These are phyloP conservation scores for Anthracocystis walkeri DNA, from an alignment of 1,284 basidiomycete genomes.

Conservation along the genomic window DNA sequence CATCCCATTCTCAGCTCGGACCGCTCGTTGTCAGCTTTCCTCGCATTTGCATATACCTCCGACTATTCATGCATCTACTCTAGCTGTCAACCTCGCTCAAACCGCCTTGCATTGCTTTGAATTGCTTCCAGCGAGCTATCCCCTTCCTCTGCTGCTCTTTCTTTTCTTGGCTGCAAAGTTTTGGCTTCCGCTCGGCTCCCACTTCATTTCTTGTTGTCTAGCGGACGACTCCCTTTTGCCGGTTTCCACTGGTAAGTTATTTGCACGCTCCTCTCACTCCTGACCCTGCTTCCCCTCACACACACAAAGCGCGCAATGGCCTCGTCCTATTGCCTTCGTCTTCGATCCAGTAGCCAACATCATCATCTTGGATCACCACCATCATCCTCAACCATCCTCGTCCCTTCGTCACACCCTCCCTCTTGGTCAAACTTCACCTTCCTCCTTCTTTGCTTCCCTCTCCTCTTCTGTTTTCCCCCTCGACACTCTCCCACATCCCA, in stretches of 20 bases:
- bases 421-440: background rate
- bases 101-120: slow-evolving; percentile 1
- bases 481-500: background rate
- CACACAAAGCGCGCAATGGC: slow-evolving; percentile 4
- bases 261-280: background rate
- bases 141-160: slow-evolving; percentile 2
- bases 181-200: slow-evolving; percentile 13
- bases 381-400: background rate
- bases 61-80: no score
- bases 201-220: slow-evolving; percentile 18
- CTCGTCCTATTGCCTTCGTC: background rate
- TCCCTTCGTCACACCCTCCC: background rate
- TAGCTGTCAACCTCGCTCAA: slow-evolving; percentile 1
- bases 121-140: background rate
- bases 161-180: background rate
- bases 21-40: no score
- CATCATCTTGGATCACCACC: slow-evolving; percentile 9
- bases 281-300: background rate
- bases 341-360: background rate
- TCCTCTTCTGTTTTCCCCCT: background rate
- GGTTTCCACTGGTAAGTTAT: slow-evolving; percentile 7
- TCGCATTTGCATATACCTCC: no score
- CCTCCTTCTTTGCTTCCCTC: background rate
- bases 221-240: slow-evolving; percentile 4
- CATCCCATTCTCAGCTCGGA: no score